Percentiles rank a stretch among this genome's conserved stretches.
Evolutionary conservation across 148 eudicot species (phyloP).

Genomic region (Chenopodium album): DNA sequence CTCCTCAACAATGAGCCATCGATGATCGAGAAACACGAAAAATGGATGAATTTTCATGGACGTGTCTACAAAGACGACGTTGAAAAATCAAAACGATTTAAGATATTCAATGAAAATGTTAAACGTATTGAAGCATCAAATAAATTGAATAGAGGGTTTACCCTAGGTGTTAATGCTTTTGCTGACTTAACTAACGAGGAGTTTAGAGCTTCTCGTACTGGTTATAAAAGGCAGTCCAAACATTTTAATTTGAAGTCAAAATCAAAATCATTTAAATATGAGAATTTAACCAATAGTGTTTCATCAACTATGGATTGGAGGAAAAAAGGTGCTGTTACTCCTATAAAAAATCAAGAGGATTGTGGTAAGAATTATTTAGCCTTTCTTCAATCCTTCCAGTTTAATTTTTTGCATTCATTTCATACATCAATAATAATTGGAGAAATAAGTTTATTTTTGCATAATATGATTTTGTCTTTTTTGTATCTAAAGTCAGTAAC

Average conservation of each 20-base stretch:
- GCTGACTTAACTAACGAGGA: constrained; percentile 64
- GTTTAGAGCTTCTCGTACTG: constrained; percentile 41
- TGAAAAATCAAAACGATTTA: constrained; percentile 47
- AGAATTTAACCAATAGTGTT: constrained; percentile 28
- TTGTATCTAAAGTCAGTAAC: no score
- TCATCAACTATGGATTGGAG: constrained; percentile 51
- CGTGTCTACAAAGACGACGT: constrained; percentile 41
- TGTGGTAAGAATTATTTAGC: constrained; percentile 42
- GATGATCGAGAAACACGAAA: constrained; percentile 46
- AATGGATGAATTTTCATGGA: constrained; percentile 59
- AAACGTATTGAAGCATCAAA: constrained; percentile 47
- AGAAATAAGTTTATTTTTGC: no score
- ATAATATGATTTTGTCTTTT: no score
- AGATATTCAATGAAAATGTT: constrained; percentile 51
- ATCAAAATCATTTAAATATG: constrained; percentile 37
- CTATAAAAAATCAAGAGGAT: constrained; percentile 49
- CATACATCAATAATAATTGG: not conserved
- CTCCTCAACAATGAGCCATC: constrained; percentile 29
- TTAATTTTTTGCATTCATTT: not conserved
- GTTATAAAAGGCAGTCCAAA: constrained; percentile 32
- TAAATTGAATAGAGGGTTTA: constrained; percentile 34
- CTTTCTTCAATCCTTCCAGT: no score
- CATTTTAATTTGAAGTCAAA: constrained; percentile 1
- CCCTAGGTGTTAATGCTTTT: constrained; percentile 47
- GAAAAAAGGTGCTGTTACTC: constrained; percentile 54